These are phyloP conservation scores for Tetrastigma voinierianum DNA, from an alignment of 164 flowering plant species.

Conservation along the genomic window DNA sequence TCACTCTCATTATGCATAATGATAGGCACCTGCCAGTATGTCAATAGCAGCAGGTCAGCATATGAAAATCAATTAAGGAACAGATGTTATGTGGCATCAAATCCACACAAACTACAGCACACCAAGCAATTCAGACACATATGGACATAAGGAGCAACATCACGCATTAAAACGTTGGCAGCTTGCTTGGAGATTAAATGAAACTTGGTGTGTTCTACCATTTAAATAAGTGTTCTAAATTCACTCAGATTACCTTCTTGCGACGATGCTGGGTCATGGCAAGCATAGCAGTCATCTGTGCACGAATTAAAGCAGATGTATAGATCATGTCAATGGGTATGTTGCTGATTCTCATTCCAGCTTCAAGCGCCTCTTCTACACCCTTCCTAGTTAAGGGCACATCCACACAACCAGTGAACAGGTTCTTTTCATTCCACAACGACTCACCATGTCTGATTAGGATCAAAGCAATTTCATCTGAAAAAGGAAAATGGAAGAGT, in stretches of 20 bases:
- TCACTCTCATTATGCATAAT: conserved; percentile 81
- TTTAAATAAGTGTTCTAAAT: background rate
- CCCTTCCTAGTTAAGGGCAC: conserved; percentile 93
- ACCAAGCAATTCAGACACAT: too few species aligned
- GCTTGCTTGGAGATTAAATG: background rate
- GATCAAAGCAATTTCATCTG: conserved; percentile 89
- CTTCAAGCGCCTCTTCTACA: conserved; percentile 96
- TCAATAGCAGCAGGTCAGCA: background rate
- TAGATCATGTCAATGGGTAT: conserved; percentile 93
- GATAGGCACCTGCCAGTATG: conserved; percentile 73
- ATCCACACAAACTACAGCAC: too few species aligned
- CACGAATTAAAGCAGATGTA: conserved; percentile 91
- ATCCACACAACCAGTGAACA: conserved; percentile 98
- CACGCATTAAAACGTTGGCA: background rate
- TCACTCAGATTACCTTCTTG: conserved; percentile 59
- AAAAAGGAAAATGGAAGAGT: conserved; percentile 1
- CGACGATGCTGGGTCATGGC: conserved; percentile 99
- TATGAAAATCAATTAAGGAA: background rate
- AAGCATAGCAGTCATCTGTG: conserved; percentile 99
- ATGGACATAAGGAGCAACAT: too few species aligned
- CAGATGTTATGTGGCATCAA: background rate
- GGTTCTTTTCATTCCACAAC: conserved; percentile 93
- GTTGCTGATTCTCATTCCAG: conserved; percentile 93
- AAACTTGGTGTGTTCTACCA: background rate
- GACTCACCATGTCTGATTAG: conserved; percentile 96